Base-by-base conservation (phyloP, 345 rosid genomes). In the Leavenworthia alabamica region DNA sequence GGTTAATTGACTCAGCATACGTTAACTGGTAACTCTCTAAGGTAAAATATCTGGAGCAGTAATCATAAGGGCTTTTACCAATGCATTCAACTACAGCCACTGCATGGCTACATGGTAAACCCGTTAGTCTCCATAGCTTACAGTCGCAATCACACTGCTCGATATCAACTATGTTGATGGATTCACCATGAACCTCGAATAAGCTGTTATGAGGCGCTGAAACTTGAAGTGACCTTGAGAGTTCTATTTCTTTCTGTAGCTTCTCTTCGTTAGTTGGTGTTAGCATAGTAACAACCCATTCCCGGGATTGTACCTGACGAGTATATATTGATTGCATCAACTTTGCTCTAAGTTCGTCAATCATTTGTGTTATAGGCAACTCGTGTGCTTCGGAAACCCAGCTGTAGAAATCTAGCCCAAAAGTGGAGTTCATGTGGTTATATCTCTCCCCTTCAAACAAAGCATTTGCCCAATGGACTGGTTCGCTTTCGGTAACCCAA, bases 321-420 rank as follows among this genome's bases (percentile, higher is more conserved):
- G 75, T 72, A 46, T 91, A 91, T 31, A 91, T 73, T 0, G 83
- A 52, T 43, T 91, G 95, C 96, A 88, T 86, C 79, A 88, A 74
- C 81, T 86, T 88, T 26, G 86, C 90, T 60, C 95, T 72, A 33
- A 91, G 66, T 29, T 75, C 62, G 54, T 88, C 95, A 41, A 86
- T 77, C 79, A 91, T 80, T 46, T 86, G 98, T 2, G 94, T 88
- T 70, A 91, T 84, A 20, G 98, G 98, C 63, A 86, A 58, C 75
- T 90, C 97, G 5, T 81, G 88, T 7, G 86, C 85, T 66, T 86
- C 90, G 3, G 96, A 80, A 3, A 88, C 92, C 96, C 98, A 91
- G 64, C 88, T 77, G 68, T 88, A 91, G 73, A 88, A 88, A 37
- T 78, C 76, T 39, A 83, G 80, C 31, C 95, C 98, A n/a, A 88